Percentiles rank a stretch among this genome's conserved stretches.
These are phyloP conservation scores for Ramalina intermedia DNA, from an alignment of 495 filamentous ascomycete genomes.

Conservation along the genomic window DNA sequence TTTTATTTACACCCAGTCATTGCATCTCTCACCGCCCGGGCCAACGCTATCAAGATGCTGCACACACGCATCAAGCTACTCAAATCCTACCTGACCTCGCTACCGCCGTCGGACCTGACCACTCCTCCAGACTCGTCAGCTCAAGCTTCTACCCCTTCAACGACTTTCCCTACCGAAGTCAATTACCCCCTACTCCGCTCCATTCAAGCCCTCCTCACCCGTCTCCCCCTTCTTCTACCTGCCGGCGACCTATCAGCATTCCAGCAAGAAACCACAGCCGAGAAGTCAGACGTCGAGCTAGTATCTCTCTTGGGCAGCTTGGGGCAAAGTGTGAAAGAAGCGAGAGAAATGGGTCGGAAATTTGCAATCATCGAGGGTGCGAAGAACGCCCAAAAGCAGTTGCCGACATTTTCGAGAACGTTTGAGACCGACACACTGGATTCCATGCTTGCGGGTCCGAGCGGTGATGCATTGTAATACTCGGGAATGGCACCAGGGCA, in stretches of 20 bases:
- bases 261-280: constrained; percentile 42
- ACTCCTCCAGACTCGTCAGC: constrained; percentile 8
- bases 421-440: too few relatives aligned
- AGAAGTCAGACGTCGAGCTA: constrained; percentile 66
- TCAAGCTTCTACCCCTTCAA: constrained; percentile 25
- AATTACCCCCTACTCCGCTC: constrained; percentile 48
- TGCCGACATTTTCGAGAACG: too few relatives aligned
- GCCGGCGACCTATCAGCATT: constrained; percentile 34
- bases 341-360: constrained; percentile 58
- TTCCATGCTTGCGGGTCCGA: too few relatives aligned
- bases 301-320: constrained; percentile 56
- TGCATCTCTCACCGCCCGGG: constrained; percentile 62
- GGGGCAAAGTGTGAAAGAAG: constrained; percentile 48
- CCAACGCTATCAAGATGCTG: constrained; percentile 85
- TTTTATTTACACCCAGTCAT: constrained; percentile 33
- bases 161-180: constrained; percentile 6
- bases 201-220: constrained; percentile 47
- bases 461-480: too few relatives aligned
- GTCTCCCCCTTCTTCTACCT: constrained; percentile 45
- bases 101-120: constrained; percentile 48
- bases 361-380: constrained; percentile 45
- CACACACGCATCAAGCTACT: constrained; percentile 72
- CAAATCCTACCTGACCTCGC: constrained; percentile 59
- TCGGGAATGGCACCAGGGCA: too few relatives aligned
- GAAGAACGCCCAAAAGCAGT: constrained; percentile 9